Conservation (phyloP, 257 asterid genomes). For the Ehretia macrophylla region DNA sequence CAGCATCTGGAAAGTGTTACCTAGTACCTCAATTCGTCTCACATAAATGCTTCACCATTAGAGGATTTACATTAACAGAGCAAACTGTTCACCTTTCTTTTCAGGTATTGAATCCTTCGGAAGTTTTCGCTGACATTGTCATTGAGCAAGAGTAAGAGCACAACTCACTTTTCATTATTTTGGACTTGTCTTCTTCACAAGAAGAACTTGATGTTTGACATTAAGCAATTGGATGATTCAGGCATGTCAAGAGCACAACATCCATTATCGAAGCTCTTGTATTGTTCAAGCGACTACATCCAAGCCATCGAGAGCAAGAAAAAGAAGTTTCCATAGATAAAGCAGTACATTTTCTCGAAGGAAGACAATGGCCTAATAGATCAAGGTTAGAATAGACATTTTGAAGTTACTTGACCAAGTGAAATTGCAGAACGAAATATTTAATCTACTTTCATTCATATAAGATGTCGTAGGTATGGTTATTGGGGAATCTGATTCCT, state of each 20-base stretch:
- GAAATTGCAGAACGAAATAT: neutral
- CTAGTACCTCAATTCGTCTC: neutral
- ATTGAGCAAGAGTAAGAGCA: slow-evolving; percentile 68
- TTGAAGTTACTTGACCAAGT: neutral
- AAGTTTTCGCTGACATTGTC: slow-evolving; percentile 68
- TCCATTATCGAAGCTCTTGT: slow-evolving; percentile 46
- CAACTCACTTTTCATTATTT: neutral
- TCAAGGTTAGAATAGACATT: slow-evolving; percentile 43
- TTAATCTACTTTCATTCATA: neutral
- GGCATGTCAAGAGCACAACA: slow-evolving; percentile 64
- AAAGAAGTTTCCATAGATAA: slow-evolving; percentile 43
- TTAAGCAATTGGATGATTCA: slow-evolving; percentile 13
- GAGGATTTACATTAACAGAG: neutral
- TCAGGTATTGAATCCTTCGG: slow-evolving; percentile 72
- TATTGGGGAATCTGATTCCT: slow-evolving; percentile 78
- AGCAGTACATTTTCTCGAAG: slow-evolving; percentile 49
- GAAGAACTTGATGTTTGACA: neutral
- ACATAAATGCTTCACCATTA: neutral
- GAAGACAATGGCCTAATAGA: slow-evolving; percentile 57
- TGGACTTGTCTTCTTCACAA: neutral
- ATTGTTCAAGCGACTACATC: slow-evolving; percentile 54
- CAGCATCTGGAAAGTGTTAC: too few species aligned
- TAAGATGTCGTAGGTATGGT: slow-evolving; percentile 45
- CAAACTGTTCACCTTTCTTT: neutral
- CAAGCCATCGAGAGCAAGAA: slow-evolving; percentile 61